Evolutionary conservation across 768 basidiomycete species (phyloP).

Genomic region (Leccinum boreale): DNA sequence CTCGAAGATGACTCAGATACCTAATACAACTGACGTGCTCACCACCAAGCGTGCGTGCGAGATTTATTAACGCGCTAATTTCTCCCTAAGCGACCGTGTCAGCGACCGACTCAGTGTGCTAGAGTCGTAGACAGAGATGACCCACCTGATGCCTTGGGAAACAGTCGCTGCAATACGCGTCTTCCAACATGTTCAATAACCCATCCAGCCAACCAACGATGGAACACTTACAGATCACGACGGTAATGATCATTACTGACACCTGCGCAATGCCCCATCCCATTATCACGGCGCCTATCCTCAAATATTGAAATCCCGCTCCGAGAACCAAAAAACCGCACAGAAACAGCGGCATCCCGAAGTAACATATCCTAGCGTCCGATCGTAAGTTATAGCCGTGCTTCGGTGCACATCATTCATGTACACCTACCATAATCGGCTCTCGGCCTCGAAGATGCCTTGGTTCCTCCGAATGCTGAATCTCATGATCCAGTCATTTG

Average conservation of each 20-base stretch:
- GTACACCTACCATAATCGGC: conserved; percentile 36
- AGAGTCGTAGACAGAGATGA: background rate
- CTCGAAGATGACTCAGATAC: background rate
- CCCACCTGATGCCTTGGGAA: conserved; percentile 33
- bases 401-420: no score
- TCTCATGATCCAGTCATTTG: conserved; percentile 50
- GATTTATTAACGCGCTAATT: conserved; percentile 41
- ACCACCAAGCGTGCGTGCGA: conserved; percentile 34
- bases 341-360: conserved; percentile 39
- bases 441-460: conserved; percentile 56
- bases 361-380: conserved; percentile 33
- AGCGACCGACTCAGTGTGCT: background rate
- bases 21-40: conserved; percentile 1
- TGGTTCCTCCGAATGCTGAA: conserved; percentile 40
- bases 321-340: conserved; percentile 42
- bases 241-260: conserved; percentile 38
- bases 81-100: conserved; percentile 32
- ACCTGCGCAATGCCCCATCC: conserved; percentile 44
- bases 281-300: conserved; percentile 32
- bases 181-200: conserved; percentile 13
- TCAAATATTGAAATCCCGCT: conserved; percentile 34
- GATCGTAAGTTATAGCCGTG: background rate
- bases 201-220: background rate
- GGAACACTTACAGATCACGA: conserved; percentile 34
- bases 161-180: conserved; percentile 39